Evolutionary conservation across 495 filamentous ascomycete genomes (phyloP).

Genomic region (Astrothelium subdiscretum): DNA sequence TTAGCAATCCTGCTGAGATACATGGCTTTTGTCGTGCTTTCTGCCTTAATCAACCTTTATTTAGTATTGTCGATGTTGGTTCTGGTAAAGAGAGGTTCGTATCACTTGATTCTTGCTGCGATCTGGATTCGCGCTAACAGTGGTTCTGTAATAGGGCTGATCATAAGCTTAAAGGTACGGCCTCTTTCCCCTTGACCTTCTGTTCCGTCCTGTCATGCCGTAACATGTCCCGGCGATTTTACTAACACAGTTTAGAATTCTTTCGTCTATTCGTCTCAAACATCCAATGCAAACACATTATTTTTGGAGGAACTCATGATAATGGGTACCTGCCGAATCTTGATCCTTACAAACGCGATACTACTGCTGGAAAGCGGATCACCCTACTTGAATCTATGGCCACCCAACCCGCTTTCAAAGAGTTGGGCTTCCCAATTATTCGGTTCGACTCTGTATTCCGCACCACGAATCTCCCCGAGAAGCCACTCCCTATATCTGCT

Average conservation of each 20-base stretch:
- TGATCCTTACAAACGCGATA: conserved; percentile 25
- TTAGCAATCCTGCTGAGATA: conserved; percentile 20
- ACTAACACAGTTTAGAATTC: conserved; percentile 15
- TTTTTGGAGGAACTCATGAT: conserved; percentile 31
- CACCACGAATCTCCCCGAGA: conserved; percentile 9
- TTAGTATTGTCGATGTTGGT: conserved; percentile 31
- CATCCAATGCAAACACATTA: conserved; percentile 31
- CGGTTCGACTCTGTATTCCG: conserved; percentile 23
- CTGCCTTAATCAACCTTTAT: conserved; percentile 27
- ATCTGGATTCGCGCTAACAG: background rate
- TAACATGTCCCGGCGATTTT: background rate
- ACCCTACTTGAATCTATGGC: conserved; percentile 26
- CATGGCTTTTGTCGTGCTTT: conserved; percentile 25
- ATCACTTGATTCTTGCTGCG: background rate
- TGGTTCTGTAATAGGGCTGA: conserved; percentile 19
- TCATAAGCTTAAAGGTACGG: conserved; percentile 28
- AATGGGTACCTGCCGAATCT: conserved; percentile 29
- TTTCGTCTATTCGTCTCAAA: conserved; percentile 29
- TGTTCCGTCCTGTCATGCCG: background rate
- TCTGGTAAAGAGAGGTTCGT: conserved; percentile 25
- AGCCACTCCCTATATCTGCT: background rate
- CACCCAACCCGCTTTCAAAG: conserved; percentile 16
- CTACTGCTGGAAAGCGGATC: conserved; percentile 17
- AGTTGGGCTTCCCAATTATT: conserved; percentile 20
- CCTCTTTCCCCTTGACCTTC: background rate